Conservation (phyloP, 306 rosid species). For the Vachellia pachyceras region DNA sequence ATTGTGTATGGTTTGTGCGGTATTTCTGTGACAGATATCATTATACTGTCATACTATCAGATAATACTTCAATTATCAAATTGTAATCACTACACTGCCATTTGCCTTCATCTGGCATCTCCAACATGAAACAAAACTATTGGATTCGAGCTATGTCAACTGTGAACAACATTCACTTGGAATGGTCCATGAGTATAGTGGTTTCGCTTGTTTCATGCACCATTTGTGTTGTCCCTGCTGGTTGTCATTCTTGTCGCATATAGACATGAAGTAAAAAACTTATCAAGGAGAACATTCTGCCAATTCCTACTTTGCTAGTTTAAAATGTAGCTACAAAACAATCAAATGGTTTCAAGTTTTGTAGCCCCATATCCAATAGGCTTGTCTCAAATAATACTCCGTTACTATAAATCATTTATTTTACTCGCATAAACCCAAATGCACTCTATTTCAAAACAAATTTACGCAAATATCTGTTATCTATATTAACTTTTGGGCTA, state of each 20-base stretch:
- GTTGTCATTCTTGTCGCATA: background rate
- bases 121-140: conserved; percentile 4
- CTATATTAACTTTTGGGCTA: background rate
- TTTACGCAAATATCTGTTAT: background rate
- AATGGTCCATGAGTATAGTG: background rate
- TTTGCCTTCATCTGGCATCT: background rate
- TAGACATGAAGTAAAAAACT: background rate
- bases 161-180: background rate
- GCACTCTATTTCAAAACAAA: background rate
- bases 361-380: background rate
- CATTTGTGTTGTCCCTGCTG: conserved; percentile 2
- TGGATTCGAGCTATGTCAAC: background rate
- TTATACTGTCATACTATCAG: background rate
- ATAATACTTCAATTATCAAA: background rate
- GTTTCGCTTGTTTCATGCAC: conserved; percentile 24
- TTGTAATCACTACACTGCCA: background rate
- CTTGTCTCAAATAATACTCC: background rate
- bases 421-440: background rate
- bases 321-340: background rate
- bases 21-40: background rate
- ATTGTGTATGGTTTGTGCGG: conserved; percentile 2
- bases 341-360: background rate
- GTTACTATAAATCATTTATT: background rate
- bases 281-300: background rate
- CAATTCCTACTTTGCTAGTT: background rate